These are phyloP conservation scores for Thermothelomyces thermophilus DNA, from an alignment of 2,329 filamentous ascomycete species.

Conservation along the genomic window DNA sequence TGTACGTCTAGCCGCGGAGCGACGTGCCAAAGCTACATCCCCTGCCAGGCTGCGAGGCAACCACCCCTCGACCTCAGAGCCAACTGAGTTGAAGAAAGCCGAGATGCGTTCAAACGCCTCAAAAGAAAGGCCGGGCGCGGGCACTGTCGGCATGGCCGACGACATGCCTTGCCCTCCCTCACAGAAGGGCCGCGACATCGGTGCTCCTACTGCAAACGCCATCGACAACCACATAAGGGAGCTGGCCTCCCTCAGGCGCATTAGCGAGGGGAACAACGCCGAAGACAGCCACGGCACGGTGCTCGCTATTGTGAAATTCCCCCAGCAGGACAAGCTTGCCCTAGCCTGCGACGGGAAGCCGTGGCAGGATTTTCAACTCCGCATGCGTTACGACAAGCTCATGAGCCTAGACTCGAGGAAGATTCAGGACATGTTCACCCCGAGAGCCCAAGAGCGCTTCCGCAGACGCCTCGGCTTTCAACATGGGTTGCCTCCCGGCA, in stretches of 20 bases:
- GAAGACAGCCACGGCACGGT: constrained; percentile 21
- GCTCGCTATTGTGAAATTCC: constrained; percentile 34
- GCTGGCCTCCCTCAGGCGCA: constrained; percentile 8
- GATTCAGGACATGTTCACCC: constrained; percentile 40
- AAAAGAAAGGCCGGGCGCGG: not conserved
- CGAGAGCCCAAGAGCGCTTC: constrained; percentile 36
- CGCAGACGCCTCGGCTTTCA: constrained; percentile 33
- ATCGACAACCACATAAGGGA: constrained; percentile 21
- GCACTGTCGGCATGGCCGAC: not conserved
- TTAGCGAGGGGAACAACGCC: not conserved
- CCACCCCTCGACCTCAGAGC: too few relatives aligned
- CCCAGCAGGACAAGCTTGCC: constrained; percentile 18
- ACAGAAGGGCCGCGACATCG: not conserved
- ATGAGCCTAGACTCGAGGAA: constrained; percentile 40
- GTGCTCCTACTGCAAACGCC: constrained; percentile 6
- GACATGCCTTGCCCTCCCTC: not conserved
- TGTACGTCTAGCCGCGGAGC: too few relatives aligned
- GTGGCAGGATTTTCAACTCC: constrained; percentile 32
- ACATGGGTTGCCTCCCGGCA: constrained; percentile 33
- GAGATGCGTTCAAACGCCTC: too few relatives aligned
- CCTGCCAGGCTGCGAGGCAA: too few relatives aligned
- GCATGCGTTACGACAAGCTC: constrained; percentile 42
- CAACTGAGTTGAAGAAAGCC: too few relatives aligned
- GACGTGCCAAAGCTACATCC: too few relatives aligned
- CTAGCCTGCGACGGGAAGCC: constrained; percentile 31